phyloP scores from a whole-genome alignment of 495 filamentous ascomycete species.

The Annulohypoxylon maeteangense region DNA sequence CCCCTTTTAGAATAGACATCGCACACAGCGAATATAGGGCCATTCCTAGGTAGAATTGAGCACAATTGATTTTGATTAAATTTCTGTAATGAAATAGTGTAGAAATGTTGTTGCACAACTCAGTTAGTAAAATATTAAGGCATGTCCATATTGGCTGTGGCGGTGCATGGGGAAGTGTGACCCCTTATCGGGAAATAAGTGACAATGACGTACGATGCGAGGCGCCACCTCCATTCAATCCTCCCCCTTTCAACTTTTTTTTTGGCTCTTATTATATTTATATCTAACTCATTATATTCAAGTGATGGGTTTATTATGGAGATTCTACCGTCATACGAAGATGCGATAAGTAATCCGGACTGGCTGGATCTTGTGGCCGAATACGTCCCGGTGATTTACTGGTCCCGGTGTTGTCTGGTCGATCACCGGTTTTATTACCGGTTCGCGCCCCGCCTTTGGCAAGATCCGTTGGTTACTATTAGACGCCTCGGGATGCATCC shows the following conservation, averaged over 20 bases:
- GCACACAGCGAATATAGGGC: background rate
- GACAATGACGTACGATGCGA: background rate
- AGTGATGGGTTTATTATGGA: slow-evolving; percentile 32
- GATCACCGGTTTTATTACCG: slow-evolving; percentile 53
- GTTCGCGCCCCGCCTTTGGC: slow-evolving; percentile 60
- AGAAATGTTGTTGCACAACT: background rate
- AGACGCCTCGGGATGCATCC: slow-evolving; percentile 46
- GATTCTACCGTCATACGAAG: slow-evolving; percentile 56
- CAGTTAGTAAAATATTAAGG: background rate
- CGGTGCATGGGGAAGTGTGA: slow-evolving; percentile 23
- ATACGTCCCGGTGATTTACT: slow-evolving; percentile 47
- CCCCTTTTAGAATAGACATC: background rate
- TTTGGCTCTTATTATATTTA: background rate
- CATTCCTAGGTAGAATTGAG: too few relatives aligned
- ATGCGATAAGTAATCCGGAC: slow-evolving; percentile 52
- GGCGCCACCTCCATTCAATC: slow-evolving; percentile 1
- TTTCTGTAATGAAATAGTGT: background rate
- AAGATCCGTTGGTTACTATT: slow-evolving; percentile 53
- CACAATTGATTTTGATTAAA: too few relatives aligned
- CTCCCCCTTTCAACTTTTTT: background rate
- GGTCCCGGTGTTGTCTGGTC: slow-evolving; percentile 56
- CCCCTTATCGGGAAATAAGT: background rate
- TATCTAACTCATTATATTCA: background rate
- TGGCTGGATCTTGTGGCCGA: slow-evolving; percentile 58
- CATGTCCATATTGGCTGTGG: slow-evolving; percentile 1